Percentiles rank a stretch among this genome's conserved stretches.
These are phyloP conservation scores for Saccharomycopsis schoenii DNA, from an alignment of 805 yeast species.

Conservation along the genomic window DNA sequence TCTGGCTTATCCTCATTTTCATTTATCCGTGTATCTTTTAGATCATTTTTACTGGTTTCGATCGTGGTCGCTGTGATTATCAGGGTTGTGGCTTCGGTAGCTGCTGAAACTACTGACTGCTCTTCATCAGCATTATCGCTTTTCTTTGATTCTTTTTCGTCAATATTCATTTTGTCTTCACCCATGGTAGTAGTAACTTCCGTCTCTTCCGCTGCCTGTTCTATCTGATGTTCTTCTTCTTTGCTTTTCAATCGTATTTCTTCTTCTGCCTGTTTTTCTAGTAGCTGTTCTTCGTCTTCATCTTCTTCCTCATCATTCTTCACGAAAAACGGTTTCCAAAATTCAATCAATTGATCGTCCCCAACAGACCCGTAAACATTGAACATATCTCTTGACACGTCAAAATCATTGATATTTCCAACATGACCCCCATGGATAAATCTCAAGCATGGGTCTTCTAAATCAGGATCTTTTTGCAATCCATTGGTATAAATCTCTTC, in stretches of 20 bases:
- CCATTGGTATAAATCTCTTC: slow-evolving; percentile 35
- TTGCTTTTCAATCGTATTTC: slow-evolving; percentile 13
- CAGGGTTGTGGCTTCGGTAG: not conserved
- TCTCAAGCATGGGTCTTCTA: slow-evolving; percentile 64
- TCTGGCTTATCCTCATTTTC: not conserved
- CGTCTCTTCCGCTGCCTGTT: not conserved
- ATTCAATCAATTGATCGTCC: slow-evolving; percentile 65
- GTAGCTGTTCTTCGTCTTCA: slow-evolving; percentile 18
- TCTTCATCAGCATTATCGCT: not conserved
- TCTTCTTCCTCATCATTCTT: slow-evolving; percentile 34
- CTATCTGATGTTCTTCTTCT: slow-evolving; percentile 6
- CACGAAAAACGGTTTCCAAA: slow-evolving; percentile 47
- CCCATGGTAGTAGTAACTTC: not conserved
- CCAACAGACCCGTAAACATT: slow-evolving; percentile 59
- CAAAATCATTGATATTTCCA: slow-evolving; percentile 53
- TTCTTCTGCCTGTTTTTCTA: not conserved
- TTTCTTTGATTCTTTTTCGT: not conserved
- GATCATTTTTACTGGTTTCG: not conserved
- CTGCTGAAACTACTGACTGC: not conserved
- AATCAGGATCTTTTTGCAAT: slow-evolving; percentile 37
- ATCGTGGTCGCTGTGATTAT: not conserved
- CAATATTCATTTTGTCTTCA: not conserved
- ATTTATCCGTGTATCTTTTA: not conserved
- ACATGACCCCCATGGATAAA: slow-evolving; percentile 89
- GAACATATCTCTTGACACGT: slow-evolving; percentile 52